Evolutionary conservation across 177 flowering plant genomes (phyloP).

Genomic region (Tripterygium wilfordii): DNA sequence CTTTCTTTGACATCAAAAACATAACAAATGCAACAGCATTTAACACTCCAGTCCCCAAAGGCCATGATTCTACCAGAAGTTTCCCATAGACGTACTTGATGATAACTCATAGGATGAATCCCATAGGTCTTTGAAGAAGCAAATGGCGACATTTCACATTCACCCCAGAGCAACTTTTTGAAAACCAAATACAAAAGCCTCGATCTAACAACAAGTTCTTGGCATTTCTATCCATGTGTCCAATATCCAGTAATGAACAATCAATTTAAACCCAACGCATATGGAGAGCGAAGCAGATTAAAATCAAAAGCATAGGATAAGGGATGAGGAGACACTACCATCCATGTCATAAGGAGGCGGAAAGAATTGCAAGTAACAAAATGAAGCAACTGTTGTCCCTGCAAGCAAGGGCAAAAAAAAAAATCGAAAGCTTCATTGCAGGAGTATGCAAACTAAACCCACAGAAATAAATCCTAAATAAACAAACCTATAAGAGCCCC

Average conservation of each 20-base stretch:
- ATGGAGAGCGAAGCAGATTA: too few species aligned
- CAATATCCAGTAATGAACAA: background rate
- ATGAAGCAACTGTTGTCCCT: slow-evolving; percentile 43
- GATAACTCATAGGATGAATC: too few species aligned
- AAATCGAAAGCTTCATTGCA: background rate
- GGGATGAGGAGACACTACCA: slow-evolving; percentile 27
- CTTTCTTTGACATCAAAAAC: too few species aligned
- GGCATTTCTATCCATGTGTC: background rate
- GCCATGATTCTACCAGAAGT: too few species aligned
- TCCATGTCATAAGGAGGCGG: slow-evolving; percentile 56
- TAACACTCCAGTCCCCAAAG: too few species aligned
- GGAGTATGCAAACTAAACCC: background rate
- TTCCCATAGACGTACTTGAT: too few species aligned
- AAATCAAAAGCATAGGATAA: background rate
- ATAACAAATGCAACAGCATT: too few species aligned
- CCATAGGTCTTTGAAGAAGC: too few species aligned
- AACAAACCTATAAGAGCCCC: slow-evolving; percentile 60
- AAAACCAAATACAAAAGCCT: too few species aligned
- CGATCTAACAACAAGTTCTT: background rate
- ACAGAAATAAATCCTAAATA: background rate
- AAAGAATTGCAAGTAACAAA: slow-evolving; percentile 67
- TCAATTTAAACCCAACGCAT: too few species aligned
- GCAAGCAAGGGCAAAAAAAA: slow-evolving; percentile 8
- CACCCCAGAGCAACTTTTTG: too few species aligned
- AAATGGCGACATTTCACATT: too few species aligned